Percentiles rank a stretch among this genome's conserved stretches.
phyloP scores from a whole-genome alignment of 2,329 filamentous ascomycete genomes.

The Remersonia thermophila region DNA sequence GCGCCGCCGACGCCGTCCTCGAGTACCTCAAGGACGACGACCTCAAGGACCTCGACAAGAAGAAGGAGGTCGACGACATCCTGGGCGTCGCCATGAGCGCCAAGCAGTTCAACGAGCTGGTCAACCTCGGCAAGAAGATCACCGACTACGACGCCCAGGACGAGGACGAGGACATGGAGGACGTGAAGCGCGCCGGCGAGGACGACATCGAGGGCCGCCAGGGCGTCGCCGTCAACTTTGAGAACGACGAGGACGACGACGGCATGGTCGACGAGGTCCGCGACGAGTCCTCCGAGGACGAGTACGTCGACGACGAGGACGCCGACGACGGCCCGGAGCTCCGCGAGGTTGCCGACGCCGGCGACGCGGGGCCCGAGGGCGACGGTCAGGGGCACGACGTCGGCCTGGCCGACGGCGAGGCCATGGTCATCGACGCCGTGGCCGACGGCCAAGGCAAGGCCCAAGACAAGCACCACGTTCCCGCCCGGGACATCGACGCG shows the following conservation, averaged over 20 bases:
- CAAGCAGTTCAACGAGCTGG: slow-evolving; percentile 92
- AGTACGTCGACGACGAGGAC: slow-evolving; percentile 46
- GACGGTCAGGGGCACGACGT: slow-evolving; percentile 38
- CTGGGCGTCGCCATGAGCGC: slow-evolving; percentile 69
- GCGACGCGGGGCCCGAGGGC: slow-evolving; percentile 34
- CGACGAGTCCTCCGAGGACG: slow-evolving; percentile 74
- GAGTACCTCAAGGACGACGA: slow-evolving; percentile 92
- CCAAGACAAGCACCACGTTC: slow-evolving; percentile 50
- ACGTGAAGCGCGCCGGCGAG: slow-evolving; percentile 50
- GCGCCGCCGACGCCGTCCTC: slow-evolving; percentile 81
- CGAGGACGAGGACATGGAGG: slow-evolving; percentile 78
- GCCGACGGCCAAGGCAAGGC: slow-evolving; percentile 34
- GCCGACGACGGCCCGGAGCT: slow-evolving; percentile 44
- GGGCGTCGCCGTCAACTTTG: slow-evolving; percentile 94
- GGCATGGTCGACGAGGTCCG: slow-evolving; percentile 73
- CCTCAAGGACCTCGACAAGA: slow-evolving; percentile 95
- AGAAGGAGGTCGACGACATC: slow-evolving; percentile 92
- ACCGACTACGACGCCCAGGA: slow-evolving; percentile 97
- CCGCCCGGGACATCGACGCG: slow-evolving; percentile 85
- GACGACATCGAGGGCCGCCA: slow-evolving; percentile 85
- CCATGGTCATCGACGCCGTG: slow-evolving; percentile 71
- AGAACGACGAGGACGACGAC: slow-evolving; percentile 73
- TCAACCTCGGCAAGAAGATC: slow-evolving; percentile 96
- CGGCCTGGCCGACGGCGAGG: slow-evolving; percentile 49
- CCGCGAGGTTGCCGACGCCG: slow-evolving; percentile 39